Base-by-base conservation (phyloP, 2,329 filamentous ascomycete species). In the Rugonectria rugulosa region DNA sequence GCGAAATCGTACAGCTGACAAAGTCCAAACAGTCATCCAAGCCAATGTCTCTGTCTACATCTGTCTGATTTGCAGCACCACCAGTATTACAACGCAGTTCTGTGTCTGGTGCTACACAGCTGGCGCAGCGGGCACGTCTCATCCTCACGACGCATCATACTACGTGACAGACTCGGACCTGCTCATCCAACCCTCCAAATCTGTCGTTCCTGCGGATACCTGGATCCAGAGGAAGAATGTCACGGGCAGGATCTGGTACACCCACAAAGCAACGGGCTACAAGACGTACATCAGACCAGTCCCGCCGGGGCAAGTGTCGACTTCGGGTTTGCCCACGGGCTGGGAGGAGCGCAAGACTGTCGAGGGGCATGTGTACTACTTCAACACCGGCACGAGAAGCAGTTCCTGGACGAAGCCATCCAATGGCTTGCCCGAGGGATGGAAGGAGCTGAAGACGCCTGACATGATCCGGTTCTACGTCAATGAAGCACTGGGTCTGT, bases 391-490 rank as follows among this genome's bases (percentile, higher is more conserved):
- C 19, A 56, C 65, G 19, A 57, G 56, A 7, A 61, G 56, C 2
- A 67, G 61, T 3, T 54, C 66, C 1, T 70, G 67, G 67, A 58
- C 48, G 1, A 67, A 60, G 24, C 68, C 68, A 1, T 24, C 49
- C 0, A 65, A 81, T 76, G 36, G 82, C 70, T 54, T 81, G 79
- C 0, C 72, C 75, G 45, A 82, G 75, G 7, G 80, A 79, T 0
- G 80, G 80, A 52, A 77, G 79, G 40, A 82, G 70, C 2, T 80
- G 77, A 11, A 82, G 71, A 19, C 71, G 67, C 47, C 82, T 79
- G 57, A 70, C 12, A 42, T 63, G n/a, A 55, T 58, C 0, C 55
- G 64, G 0, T 70, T 69, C 10, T 70, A 69, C 1, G 48, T 68
- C 27, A 65, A 70, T 1, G 68, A 70, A n/a, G 53, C 44, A 1